Evolutionary conservation across 192 early-diverging fungal genomes (phyloP), one percentile per base, ranked within the genome.

Genomic region (Coemansia sp.): DNA sequence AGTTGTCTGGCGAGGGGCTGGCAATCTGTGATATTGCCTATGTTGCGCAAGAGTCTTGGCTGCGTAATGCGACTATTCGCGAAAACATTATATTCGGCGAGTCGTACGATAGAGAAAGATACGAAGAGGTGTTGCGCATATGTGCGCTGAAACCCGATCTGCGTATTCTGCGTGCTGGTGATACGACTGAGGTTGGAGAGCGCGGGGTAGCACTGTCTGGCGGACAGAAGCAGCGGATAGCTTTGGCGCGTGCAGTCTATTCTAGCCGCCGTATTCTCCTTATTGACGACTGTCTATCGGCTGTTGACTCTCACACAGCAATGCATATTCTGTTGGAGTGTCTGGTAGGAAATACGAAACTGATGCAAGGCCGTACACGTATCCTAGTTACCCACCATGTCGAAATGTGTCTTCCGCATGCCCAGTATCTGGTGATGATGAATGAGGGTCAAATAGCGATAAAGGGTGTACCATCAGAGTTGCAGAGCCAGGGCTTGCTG

Each of bases 281-380:
- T 7, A 65, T 92, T 48, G 93, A 95, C 66, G 94, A 93, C 65
- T 89, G 87, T 70, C 76, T 95, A 31, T 91, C 89, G 30, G 96
- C 96, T 31, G 94, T 96, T 14, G 96, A 98, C 66, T 85, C 92
- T 7, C 94, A 94, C 34, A 96, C 94, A 0, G 93, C 92, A 19
- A 85, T 86, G 48, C 88, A 90, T 59, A 70, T 97, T 36, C 86
- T 88, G 64, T 73, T 91, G 13, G 65, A 91, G 33, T 92, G 90
- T 52, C 50, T 97, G 67, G 72, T 82, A 25, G 86, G 84, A 27
- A 60, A 55, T 15, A 36, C 62, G 23, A 85, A 81, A 5, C 63
- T 91, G 33, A 79, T 97, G 81, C 59, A 55, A 6, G 76, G 82
- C 19, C 82, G 92, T n/a, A 97, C 95, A 0, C 63, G 87, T 6